Evolutionary conservation across 139 green algal species (phyloP).

Genomic region (Micractinium conductrix): DNA sequence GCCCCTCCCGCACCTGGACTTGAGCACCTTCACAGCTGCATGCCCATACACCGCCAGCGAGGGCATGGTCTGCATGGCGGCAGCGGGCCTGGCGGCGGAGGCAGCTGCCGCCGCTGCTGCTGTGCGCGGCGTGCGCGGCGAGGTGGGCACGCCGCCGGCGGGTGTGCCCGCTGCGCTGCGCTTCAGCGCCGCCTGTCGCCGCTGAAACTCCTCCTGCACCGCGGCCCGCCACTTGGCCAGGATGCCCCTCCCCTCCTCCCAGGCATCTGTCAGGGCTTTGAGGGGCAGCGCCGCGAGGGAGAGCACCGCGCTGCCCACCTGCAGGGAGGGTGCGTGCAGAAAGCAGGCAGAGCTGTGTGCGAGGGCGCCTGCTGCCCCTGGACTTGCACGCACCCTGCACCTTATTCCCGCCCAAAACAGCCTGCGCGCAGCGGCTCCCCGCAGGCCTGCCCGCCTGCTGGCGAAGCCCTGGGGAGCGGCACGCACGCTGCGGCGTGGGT

Average conservation of each 20-base stretch:
- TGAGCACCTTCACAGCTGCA: conserved; percentile 29
- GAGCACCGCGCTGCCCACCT: conserved; percentile 31
- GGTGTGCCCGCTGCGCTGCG: too few species aligned
- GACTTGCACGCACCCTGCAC: too few species aligned
- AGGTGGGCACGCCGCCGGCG: background rate
- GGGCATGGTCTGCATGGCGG: conserved; percentile 26
- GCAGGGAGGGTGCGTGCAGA: too few species aligned
- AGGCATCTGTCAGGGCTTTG: conserved; percentile 13
- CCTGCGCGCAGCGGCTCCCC: too few species aligned
- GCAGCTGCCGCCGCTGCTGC: background rate
- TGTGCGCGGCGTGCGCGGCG: conserved; percentile 15
- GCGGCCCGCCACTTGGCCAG: conserved; percentile 41
- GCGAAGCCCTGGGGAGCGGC: too few species aligned
- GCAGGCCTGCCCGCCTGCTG: too few species aligned
- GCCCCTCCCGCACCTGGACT: background rate
- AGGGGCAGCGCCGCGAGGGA: conserved; percentile 38
- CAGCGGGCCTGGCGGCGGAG: background rate
- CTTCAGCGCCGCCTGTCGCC: conserved; percentile 16
- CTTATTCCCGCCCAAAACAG: too few species aligned
- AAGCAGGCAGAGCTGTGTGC: too few species aligned
- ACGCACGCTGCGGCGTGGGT: conserved; percentile 1
- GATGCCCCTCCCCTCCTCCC: conserved; percentile 27
- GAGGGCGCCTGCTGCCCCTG: too few species aligned
- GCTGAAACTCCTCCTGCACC: conserved; percentile 30
- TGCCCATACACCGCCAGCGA: conserved; percentile 42